Evolutionary conservation across 169 alveolate species (phyloP).

Genomic region (Eimeria praecox): DNA sequence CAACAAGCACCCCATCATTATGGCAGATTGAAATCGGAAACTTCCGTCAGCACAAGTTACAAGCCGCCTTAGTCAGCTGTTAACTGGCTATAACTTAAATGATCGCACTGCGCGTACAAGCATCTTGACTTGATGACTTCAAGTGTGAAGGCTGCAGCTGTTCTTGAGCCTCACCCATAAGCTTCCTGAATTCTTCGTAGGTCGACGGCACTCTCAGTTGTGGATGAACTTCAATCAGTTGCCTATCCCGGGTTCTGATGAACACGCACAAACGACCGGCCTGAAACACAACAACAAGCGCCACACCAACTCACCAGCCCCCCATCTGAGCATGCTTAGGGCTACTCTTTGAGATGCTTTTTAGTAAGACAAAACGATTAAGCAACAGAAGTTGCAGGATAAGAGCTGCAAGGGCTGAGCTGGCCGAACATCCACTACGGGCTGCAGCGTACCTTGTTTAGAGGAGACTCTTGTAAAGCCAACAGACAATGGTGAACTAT

Average conservation of each 20-base stretch:
- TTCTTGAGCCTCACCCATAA: conserved; percentile 75
- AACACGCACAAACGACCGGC: conserved; percentile 87
- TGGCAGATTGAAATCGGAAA: not conserved
- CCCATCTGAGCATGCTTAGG: not conserved
- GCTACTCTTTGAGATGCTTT: not conserved
- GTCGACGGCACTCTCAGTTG: conserved; percentile 88
- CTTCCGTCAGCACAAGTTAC: too few species aligned
- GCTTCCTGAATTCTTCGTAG: conserved; percentile 84
- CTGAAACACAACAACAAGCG: conserved; percentile 36
- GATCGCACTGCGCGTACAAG: not conserved
- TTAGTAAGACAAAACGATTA: not conserved
- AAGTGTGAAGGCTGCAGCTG: not conserved
- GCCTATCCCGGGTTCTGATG: conserved; percentile 87
- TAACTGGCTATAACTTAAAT: not conserved
- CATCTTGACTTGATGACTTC: not conserved
- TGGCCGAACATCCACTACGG: not conserved
- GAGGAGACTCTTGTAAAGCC: conserved; percentile 88
- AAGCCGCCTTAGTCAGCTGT: too few species aligned
- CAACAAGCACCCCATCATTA: not conserved
- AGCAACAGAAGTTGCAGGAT: not conserved
- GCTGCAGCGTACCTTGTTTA: conserved; percentile 84
- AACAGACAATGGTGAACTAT: conserved; percentile 89
- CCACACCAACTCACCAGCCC: not conserved
- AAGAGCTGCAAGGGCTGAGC: not conserved
- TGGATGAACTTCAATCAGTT: conserved; percentile 89